Evolutionary conservation across 2,329 filamentous ascomycete genomes (phyloP).

Genomic region (Phaeosphaeria sp.): DNA sequence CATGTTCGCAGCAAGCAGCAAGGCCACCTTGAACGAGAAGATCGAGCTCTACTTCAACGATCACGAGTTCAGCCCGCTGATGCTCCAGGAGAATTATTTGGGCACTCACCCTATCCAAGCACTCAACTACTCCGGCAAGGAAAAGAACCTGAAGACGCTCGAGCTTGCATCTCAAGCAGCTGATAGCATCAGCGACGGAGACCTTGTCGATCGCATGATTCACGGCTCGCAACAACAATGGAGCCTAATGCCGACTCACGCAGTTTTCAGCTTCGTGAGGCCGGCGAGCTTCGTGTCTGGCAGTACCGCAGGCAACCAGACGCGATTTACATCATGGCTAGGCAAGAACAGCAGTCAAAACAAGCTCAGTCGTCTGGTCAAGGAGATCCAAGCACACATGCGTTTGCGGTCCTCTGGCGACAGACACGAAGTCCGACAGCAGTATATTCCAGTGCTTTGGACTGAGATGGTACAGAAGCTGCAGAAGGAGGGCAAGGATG

Average conservation of each 20-base stretch:
- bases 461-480: slow-evolving; percentile 77
- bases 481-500: slow-evolving; percentile 79
- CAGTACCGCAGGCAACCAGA: slow-evolving; percentile 68
- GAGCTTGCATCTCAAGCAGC: slow-evolving; percentile 88
- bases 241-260: slow-evolving; percentile 97
- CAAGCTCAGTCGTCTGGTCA: slow-evolving; percentile 78
- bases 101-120: slow-evolving; percentile 77
- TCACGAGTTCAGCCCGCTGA: slow-evolving; percentile 94
- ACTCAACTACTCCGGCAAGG: slow-evolving; percentile 67
- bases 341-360: slow-evolving; percentile 88
- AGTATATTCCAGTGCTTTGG: slow-evolving; percentile 92
- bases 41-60: slow-evolving; percentile 99
- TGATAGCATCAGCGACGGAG: slow-evolving; percentile 95
- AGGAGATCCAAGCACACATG: slow-evolving; percentile 98
- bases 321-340: slow-evolving; percentile 88
- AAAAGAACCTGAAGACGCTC: slow-evolving; percentile 80
- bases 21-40: slow-evolving; percentile 92
- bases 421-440: slow-evolving; percentile 90
- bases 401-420: slow-evolving; percentile 88
- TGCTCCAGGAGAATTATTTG: slow-evolving; percentile 98
- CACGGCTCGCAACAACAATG: slow-evolving; percentile 98
- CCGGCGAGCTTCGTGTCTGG: slow-evolving; percentile 89
- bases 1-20: slow-evolving; percentile 83
- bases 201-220: slow-evolving; percentile 96
- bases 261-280: slow-evolving; percentile 91